phyloP scores from a whole-genome alignment of 352 stramenopile genomes.

The Globisporangium nodosum region DNA sequence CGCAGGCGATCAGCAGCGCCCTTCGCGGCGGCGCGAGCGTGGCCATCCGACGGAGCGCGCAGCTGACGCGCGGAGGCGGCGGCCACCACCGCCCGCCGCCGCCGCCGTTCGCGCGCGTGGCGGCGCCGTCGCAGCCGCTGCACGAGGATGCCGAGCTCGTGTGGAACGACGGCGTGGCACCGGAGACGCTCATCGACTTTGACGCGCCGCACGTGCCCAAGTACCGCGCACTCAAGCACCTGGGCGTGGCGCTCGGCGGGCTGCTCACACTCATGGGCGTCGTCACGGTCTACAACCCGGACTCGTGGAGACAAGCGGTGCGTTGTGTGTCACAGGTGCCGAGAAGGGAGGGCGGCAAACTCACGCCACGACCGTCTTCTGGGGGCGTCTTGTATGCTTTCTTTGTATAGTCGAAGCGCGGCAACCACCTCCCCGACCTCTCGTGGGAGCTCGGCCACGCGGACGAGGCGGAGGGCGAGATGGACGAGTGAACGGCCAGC shows the following conservation, averaged over 20 bases:
- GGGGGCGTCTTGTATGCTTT: neutral
- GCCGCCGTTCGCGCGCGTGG: constrained; percentile 76
- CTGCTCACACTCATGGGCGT: constrained; percentile 72
- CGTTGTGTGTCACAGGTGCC: constrained; percentile 8
- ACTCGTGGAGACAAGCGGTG: constrained; percentile 77
- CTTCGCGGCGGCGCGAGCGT: constrained; percentile 58
- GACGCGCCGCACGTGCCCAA: constrained; percentile 83
- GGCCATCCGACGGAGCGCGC: constrained; percentile 41
- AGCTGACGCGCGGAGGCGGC: constrained; percentile 40
- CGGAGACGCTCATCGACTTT: constrained; percentile 87
- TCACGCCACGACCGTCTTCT: constrained; percentile 1
- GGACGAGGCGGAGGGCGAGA: constrained; percentile 76
- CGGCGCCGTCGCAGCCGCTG: constrained; percentile 49
- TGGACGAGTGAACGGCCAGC: constrained; percentile 17
- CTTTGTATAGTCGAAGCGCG: constrained; percentile 49
- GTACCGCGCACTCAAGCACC: constrained; percentile 63
- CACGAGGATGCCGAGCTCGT: constrained; percentile 80
- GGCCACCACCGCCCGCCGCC: constrained; percentile 58
- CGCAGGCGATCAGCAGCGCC: constrained; percentile 45
- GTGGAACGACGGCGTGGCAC: constrained; percentile 83
- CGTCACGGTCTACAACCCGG: constrained; percentile 76
- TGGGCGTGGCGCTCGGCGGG: constrained; percentile 44
- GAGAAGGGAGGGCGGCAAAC: neutral
- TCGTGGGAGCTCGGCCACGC: constrained; percentile 76
- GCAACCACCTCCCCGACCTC: constrained; percentile 69